Conservation (phyloP, 495 filamentous ascomycete genomes). For the Barbatosphaeria neglecta region DNA sequence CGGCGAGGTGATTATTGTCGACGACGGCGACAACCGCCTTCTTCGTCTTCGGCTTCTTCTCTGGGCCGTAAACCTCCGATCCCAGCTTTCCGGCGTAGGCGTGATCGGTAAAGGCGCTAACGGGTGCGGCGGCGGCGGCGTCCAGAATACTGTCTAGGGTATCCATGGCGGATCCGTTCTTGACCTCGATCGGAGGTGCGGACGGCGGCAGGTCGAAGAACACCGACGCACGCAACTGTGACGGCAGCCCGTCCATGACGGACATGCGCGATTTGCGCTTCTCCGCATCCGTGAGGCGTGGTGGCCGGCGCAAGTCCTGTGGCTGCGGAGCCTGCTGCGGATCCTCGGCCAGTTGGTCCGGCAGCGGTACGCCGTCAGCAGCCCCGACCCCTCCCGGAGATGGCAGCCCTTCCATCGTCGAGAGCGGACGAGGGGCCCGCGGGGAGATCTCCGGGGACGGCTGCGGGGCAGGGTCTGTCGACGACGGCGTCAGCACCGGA, state of each 20-base stretch:
- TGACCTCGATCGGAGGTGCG: slow-evolving; percentile 48
- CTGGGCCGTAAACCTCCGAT: slow-evolving; percentile 48
- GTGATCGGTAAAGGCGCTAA: slow-evolving; percentile 90
- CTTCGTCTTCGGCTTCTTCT: slow-evolving; percentile 28
- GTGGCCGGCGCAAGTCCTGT: slow-evolving; percentile 14
- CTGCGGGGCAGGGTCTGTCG: not conserved
- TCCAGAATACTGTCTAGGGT: slow-evolving; percentile 90
- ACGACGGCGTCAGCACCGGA: not conserved
- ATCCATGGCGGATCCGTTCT: slow-evolving; percentile 69
- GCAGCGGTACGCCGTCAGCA: no score
- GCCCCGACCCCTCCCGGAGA: no score
- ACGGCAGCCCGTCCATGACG: slow-evolving; percentile 49
- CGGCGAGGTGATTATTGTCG: not conserved
- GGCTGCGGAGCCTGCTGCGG: slow-evolving; percentile 6
- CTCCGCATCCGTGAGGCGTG: slow-evolving; percentile 16
- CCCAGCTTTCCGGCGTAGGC: slow-evolving; percentile 66
- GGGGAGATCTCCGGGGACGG: not conserved
- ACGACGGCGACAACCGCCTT: not conserved
- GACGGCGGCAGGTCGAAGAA: slow-evolving; percentile 70
- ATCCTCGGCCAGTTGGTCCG: no score
- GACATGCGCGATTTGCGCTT: slow-evolving; percentile 27
- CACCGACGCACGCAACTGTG: slow-evolving; percentile 79
- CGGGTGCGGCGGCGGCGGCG: slow-evolving; percentile 86
- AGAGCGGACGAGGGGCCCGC: slow-evolving; percentile 1
- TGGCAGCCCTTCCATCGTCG: no score